A percentile compares a stretch with the other conserved stretches of the same genome.
phyloP scores from a whole-genome alignment of 192 early-diverging fungal species.

The Chytriomyces sp. region DNA sequence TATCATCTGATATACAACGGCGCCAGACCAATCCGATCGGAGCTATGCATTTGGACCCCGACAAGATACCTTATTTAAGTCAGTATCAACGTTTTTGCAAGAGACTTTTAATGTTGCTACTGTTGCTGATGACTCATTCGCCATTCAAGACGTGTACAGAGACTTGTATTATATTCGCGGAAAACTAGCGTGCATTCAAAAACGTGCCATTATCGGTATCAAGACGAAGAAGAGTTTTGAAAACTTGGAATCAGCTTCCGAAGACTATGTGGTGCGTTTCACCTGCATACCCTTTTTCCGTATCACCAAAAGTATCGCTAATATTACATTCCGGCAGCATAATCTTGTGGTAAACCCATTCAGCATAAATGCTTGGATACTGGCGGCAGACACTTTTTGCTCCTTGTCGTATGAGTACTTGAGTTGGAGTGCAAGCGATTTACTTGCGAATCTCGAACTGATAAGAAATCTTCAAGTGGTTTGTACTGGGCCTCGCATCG shows the following conservation, averaged over 20 bases:
- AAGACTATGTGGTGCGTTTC: slow-evolving; percentile 53
- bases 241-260: slow-evolving; percentile 56
- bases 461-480: slow-evolving; percentile 66
- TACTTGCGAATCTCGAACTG: slow-evolving; percentile 46
- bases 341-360: slow-evolving; percentile 61
- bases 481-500: background rate
- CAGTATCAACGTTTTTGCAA: background rate
- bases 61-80: background rate
- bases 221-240: slow-evolving; percentile 53
- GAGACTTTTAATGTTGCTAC: background rate
- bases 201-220: background rate
- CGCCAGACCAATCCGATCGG: background rate
- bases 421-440: slow-evolving; percentile 60
- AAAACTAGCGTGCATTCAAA: slow-evolving; percentile 16
- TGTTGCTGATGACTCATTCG: background rate
- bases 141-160: slow-evolving; percentile 1
- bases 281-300: slow-evolving; percentile 13
- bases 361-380: slow-evolving; percentile 66
- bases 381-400: slow-evolving; percentile 58
- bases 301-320: background rate
- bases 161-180: slow-evolving; percentile 20
- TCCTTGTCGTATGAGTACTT: slow-evolving; percentile 68
- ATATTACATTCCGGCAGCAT: slow-evolving; percentile 29
- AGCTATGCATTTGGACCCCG: background rate
- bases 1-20: background rate